phyloP scores from a whole-genome alignment of 1,284 basidiomycete species.

The Ceraceosorus guamensis region DNA sequence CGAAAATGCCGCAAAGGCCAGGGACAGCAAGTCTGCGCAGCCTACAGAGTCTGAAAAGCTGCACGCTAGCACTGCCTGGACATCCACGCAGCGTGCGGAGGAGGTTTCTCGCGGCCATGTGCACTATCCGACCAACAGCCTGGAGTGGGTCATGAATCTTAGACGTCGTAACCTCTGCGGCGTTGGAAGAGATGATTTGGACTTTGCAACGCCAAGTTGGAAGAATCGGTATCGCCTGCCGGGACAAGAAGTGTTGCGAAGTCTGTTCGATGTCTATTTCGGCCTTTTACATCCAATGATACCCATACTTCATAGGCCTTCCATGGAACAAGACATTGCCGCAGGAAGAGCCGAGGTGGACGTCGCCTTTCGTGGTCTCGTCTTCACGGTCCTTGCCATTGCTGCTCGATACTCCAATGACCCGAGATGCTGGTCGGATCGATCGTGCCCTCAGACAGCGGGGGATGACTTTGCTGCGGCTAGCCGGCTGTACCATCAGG shows the following conservation, averaged over 20 bases:
- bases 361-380: conserved; percentile 35
- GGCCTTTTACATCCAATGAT: conserved; percentile 30
- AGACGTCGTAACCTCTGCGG: conserved; percentile 35
- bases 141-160: conserved; percentile 34
- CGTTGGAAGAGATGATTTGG: conserved; percentile 33
- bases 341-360: conserved; percentile 29
- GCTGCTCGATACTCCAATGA: conserved; percentile 34
- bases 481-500: conserved; percentile 37
- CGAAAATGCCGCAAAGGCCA: background rate
- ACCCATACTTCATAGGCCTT: conserved; percentile 35
- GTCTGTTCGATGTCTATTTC: conserved; percentile 31
- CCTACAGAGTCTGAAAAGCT: too few relatives aligned
- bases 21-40: too few relatives aligned
- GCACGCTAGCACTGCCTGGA: background rate
- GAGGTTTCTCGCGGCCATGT: too few relatives aligned
- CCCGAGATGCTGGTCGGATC: conserved; percentile 25
- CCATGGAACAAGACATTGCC: conserved; percentile 24
- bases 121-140: conserved; percentile 29
- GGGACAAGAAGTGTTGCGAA: conserved; percentile 16
- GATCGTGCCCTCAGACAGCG: conserved; percentile 24
- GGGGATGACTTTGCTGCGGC: conserved; percentile 40
- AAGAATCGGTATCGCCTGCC: conserved; percentile 32
- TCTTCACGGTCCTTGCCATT: conserved; percentile 38
- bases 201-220: conserved; percentile 26
- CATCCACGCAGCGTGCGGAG: conserved; percentile 2